Conservation (phyloP, 495 filamentous ascomycete species). For the Lophiotrema nucula region DNA sequence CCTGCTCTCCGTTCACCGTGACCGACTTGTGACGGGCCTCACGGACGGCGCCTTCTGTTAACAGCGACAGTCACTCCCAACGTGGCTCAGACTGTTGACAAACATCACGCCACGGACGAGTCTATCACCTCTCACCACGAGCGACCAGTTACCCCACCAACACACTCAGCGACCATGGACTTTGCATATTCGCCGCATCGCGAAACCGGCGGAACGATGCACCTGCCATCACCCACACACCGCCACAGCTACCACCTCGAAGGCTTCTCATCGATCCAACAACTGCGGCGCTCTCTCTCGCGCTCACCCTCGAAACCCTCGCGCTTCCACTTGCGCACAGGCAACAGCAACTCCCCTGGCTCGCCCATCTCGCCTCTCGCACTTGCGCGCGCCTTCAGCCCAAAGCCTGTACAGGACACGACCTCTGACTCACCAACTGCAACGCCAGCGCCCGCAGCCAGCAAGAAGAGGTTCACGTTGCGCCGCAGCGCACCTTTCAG, state of each 20-base stretch:
- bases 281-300: conserved; percentile 79
- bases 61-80: no score
- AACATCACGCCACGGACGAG: neutral
- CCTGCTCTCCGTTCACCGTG: conserved; percentile 5
- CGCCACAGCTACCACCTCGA: conserved; percentile 76
- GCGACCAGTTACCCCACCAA: conserved; percentile 5
- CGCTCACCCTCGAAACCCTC: conserved; percentile 79
- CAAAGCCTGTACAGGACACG: conserved; percentile 2
- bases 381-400: conserved; percentile 31
- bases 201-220: conserved; percentile 66
- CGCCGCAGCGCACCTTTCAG: conserved; percentile 50
- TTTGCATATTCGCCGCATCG: conserved; percentile 42
- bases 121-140: conserved; percentile 4
- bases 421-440: conserved; percentile 12
- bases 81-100: no score
- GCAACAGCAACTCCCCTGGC: conserved; percentile 46
- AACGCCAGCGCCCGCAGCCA: neutral
- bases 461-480: conserved; percentile 37
- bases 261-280: conserved; percentile 61
- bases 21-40: no score
- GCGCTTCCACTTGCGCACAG: conserved; percentile 61
- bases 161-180: conserved; percentile 38
- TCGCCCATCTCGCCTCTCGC: conserved; percentile 45
- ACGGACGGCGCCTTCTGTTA: no score
- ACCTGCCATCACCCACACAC: conserved; percentile 79